Evolutionary conservation across 192 early-diverging fungal genomes (phyloP).

Genomic region (Linnemannia schmuckeri): DNA sequence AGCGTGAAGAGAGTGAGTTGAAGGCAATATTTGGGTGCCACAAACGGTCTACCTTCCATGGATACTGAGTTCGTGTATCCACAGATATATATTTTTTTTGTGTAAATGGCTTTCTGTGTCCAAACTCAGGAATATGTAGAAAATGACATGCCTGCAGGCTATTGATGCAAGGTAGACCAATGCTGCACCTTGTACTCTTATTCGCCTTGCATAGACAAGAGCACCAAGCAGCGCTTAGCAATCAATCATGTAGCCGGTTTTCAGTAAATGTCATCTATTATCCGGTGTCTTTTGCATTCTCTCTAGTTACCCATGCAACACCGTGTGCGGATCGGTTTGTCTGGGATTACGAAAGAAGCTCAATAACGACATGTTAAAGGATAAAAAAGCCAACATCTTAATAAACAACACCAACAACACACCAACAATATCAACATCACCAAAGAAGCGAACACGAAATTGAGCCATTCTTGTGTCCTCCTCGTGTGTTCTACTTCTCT

Average conservation of each 20-base stretch:
- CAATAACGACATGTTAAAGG: background rate
- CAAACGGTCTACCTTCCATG: background rate
- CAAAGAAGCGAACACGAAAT: background rate
- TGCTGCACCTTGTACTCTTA: background rate
- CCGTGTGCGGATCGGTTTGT: background rate
- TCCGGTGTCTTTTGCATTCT: background rate
- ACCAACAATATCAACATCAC: background rate
- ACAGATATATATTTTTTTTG: background rate
- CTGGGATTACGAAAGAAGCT: background rate
- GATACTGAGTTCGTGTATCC: background rate
- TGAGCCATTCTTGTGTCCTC: background rate
- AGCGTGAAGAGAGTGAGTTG: background rate
- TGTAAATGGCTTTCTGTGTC: background rate
- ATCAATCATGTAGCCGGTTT: background rate
- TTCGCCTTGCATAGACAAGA: background rate
- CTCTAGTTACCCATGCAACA: background rate
- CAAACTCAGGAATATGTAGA: background rate
- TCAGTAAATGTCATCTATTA: background rate
- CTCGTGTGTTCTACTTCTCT: background rate
- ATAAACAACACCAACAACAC: background rate
- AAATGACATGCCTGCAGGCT: background rate
- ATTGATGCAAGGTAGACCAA: background rate
- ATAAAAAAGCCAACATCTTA: background rate
- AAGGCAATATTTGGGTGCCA: background rate
- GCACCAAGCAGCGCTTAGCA: background rate